A percentile compares a stretch with the other conserved stretches of the same genome.
Evolutionary conservation across 2,329 filamentous ascomycete genomes (phyloP).

Genomic region (Huntiella abstrusa): DNA sequence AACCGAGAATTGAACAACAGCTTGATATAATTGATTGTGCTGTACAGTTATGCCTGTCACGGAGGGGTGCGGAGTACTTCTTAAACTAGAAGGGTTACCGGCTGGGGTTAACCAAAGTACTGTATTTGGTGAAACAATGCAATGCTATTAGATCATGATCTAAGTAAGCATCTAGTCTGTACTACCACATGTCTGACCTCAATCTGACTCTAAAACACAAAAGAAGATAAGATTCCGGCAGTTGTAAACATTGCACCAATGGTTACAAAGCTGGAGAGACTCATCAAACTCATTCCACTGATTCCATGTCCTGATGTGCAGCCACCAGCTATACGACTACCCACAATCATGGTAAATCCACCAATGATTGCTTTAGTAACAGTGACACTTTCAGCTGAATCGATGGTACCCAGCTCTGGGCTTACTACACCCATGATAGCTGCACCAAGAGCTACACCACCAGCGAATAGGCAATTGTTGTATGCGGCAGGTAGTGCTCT

Average conservation of each 20-base stretch:
- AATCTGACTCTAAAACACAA: constrained; percentile 12
- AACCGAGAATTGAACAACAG: too few species aligned
- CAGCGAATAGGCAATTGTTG: constrained; percentile 31
- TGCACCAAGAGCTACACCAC: constrained; percentile 30
- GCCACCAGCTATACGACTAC: constrained; percentile 42
- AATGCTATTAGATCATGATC: not conserved
- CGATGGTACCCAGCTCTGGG: constrained; percentile 15
- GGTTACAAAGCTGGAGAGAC: constrained; percentile 41
- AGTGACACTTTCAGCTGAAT: constrained; percentile 16
- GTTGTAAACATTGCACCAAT: constrained; percentile 38
- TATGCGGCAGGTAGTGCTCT: constrained; percentile 18
- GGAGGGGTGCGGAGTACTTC: too few species aligned
- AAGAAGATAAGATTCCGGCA: constrained; percentile 19
- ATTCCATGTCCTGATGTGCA: constrained; percentile 54
- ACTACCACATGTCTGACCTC: not conserved
- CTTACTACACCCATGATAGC: constrained; percentile 18
- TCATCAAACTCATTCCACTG: constrained; percentile 44
- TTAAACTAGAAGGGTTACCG: too few species aligned
- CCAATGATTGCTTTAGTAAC: constrained; percentile 28
- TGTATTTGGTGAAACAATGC: not conserved
- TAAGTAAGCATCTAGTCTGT: not conserved
- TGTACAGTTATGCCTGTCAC: too few species aligned
- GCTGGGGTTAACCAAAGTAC: not conserved
- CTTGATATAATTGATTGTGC: too few species aligned
- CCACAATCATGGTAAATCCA: constrained; percentile 38